phyloP scores from a whole-genome alignment of 306 rosid species.

The Mimosa bimucronata region DNA sequence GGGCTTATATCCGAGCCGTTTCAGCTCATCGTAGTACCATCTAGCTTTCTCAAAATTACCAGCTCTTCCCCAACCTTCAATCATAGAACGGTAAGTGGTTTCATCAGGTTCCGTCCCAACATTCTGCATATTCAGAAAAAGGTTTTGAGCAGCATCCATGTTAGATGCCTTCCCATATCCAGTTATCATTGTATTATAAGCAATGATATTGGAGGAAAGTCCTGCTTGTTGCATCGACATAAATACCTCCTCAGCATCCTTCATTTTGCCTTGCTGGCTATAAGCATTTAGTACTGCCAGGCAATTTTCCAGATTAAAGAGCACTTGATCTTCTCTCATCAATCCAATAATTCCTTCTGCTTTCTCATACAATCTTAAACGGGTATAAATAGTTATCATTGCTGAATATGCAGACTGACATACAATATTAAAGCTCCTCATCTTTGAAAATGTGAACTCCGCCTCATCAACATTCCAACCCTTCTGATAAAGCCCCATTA shows the following conservation, averaged over 20 bases:
- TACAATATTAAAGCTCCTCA: constrained; percentile 60
- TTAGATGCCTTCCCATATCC: constrained; percentile 84
- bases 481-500: constrained; percentile 81
- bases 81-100: constrained; percentile 86
- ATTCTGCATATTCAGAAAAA: constrained; percentile 54
- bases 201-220: constrained; percentile 64
- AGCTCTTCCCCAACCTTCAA: constrained; percentile 97
- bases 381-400: constrained; percentile 75
- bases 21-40: constrained; percentile 64
- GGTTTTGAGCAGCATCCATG: constrained; percentile 73
- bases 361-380: constrained; percentile 61
- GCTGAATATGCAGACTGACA: constrained; percentile 79
- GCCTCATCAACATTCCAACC: constrained; percentile 74
- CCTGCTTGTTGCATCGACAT: constrained; percentile 65
- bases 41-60: constrained; percentile 59
- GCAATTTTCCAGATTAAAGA: constrained; percentile 71
- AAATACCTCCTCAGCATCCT: constrained; percentile 62
- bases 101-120: constrained; percentile 75
- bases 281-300: constrained; percentile 69
- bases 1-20: constrained; percentile 62
- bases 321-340: constrained; percentile 55
- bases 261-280: constrained; percentile 83
- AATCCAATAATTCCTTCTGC: constrained; percentile 66
- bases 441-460: constrained; percentile 61
- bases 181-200: constrained; percentile 84